Base-by-base conservation (phyloP, 192 early-diverging fungal genomes). In the Haplosporangium gracile region DNA sequence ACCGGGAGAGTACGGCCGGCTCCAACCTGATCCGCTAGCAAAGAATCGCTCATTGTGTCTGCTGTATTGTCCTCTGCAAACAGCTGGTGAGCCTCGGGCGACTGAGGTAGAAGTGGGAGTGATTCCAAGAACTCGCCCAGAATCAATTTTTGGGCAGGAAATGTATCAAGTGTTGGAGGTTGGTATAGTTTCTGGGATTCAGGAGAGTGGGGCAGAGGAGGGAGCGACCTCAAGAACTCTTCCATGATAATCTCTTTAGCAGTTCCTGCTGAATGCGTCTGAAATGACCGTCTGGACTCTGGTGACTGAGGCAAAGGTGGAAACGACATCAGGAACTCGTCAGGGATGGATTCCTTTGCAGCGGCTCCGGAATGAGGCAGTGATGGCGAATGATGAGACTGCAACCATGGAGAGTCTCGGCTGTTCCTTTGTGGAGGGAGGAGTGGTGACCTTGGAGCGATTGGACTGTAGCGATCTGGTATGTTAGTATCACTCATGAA, bases 291-390 rank as follows among this genome's bases (percentile, higher is more conserved):
- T 38, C 72, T 55, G 3, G 51, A 38, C 39, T 74, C 71, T 47
- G 72, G 72, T 24, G 77, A 70, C 2, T n/a, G 78, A 39, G 78
- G 74, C 34, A 53, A 39, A 6, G 83, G 70, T 22, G 74, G 74
- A 34, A 68, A 36, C 5, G 70, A 69, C 39, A 70, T 80, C 43
- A 85, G 29, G 39, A 80, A 80, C 26, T 85, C 83, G 13, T 68
- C 74, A 39, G 77, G 39, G 42, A 80, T 76, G 2, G 83, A 68
- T n/a, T 43, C 74, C 53, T 74, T 75, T n/a, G 18, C 74, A 18
- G 29, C 2, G 4, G 60, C 0, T 32, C 29, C 10, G 3, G 60
- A 32, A 3, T 22, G 15, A 16, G 10, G 1, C 0, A 43, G n/a
- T 22, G 74, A 53, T 42, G 74, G 68, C 24, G 70, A 72, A 8